Base-by-base conservation (phyloP, 176 grass and related monocot genomes). In the Aegilops tauschii region DNA sequence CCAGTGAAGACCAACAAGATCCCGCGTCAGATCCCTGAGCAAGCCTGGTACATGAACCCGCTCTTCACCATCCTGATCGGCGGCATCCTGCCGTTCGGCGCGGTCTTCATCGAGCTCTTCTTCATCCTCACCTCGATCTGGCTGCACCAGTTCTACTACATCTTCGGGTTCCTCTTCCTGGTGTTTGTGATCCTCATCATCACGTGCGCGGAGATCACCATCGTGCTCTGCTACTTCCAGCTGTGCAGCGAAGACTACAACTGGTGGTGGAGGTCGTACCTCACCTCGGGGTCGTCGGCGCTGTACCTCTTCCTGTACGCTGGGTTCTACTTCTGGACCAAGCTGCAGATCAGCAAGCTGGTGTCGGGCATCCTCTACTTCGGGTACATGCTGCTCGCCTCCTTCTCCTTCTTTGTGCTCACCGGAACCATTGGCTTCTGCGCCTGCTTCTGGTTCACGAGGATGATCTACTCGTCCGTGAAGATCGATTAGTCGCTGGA, bases 201-300 rank as follows among this genome's bases (percentile, higher is more conserved):
- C 78, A 93, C 91, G 9, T 90, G 91, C 16, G 91, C 88, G 0
- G 91, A 93, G 52, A 93, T 93, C 86, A 88, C 91, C 9, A 42
- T 93, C 0, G 91, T 93, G 73, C 91, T 93, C 32, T 93, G 91
- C 85, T 93, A 93, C 81, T 93, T 93, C 91, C 91, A 93, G 76
- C 85, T 93, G 12, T 93, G 91, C 82, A 88, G 91, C 3, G 91
- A 93, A 85, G 91, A 93, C 78, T 93, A 93, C 73, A 73, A 80
- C 85, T 93, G 91, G 91, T 93, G 91, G 91, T 93, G 91, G 91
- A 90, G 91, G 67, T 93, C 91, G 13, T 93, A 93, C 78, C 91
- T 93, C 18, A 93, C 91, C 59, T 88, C 91, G 4, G 91, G 91
- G 25, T 93, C 91, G 18, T 90, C 91, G 0, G 91, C 85, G 0